A percentile compares a stretch with the other conserved stretches of the same genome.
Evolutionary conservation across 495 filamentous ascomycete species (phyloP).

Genomic region (Trichodelitschia bisporula): DNA sequence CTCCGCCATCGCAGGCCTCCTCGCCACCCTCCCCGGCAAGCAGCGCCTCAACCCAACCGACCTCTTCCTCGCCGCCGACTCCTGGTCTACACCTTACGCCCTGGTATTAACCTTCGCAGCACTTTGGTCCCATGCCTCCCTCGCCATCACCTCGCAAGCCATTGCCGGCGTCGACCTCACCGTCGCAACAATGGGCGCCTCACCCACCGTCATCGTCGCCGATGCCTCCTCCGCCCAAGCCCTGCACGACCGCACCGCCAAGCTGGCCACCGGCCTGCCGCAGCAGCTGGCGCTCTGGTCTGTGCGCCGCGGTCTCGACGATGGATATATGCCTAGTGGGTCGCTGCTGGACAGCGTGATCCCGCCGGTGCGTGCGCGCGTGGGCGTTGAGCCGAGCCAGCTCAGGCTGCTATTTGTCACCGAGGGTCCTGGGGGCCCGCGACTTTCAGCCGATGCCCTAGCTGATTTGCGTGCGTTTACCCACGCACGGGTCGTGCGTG

Average conservation of each 20-base stretch:
- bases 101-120: constrained; percentile 61
- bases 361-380: constrained; percentile 29
- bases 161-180: constrained; percentile 41
- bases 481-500: constrained; percentile 61
- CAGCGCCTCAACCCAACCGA: constrained; percentile 52
- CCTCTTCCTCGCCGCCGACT: constrained; percentile 70
- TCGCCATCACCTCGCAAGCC: constrained; percentile 76
- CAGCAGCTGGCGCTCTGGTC: constrained; percentile 40
- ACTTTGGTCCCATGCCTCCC: constrained; percentile 55
- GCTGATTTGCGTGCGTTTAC: constrained; percentile 62
- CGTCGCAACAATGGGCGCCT: constrained; percentile 42
- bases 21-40: constrained; percentile 41
- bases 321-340: constrained; percentile 48
- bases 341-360: constrained; percentile 37
- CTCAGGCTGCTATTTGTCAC: constrained; percentile 50
- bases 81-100: constrained; percentile 53
- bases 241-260: constrained; percentile 30
- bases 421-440: constrained; percentile 23
- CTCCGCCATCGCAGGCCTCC: constrained; percentile 54
- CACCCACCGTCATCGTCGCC: constrained; percentile 64
- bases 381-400: constrained; percentile 43
- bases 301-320: constrained; percentile 38
- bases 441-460: constrained; percentile 37
- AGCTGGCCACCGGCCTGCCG: constrained; percentile 21
- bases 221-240: constrained; percentile 47